A percentile compares a stretch with the other conserved stretches of the same genome.
These are phyloP conservation scores for Podospora pseudocomata DNA, from an alignment of 495 filamentous ascomycete genomes.

Conservation along the genomic window DNA sequence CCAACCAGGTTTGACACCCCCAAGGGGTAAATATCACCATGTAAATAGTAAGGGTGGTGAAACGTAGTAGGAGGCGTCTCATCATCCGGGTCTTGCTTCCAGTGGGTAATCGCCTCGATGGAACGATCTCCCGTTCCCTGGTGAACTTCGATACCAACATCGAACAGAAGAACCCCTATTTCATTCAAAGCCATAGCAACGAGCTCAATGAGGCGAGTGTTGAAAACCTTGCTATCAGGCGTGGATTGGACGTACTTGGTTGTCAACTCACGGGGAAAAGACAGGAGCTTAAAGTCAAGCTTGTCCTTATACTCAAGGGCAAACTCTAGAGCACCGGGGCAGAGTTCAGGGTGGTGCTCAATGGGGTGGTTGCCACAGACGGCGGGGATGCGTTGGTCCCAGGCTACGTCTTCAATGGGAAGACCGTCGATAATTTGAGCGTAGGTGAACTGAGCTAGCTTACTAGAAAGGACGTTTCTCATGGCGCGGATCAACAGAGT, in stretches of 20 bases:
- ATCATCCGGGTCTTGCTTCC: conserved; percentile 3
- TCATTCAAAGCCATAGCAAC: conserved; percentile 31
- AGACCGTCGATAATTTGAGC: conserved; percentile 38
- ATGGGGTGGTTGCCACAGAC: conserved; percentile 12
- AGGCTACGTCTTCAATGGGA: conserved; percentile 24
- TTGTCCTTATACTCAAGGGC: conserved; percentile 15
- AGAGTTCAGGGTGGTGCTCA: conserved; percentile 22
- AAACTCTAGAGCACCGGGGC: conserved; percentile 20
- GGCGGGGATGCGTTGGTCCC: conserved; percentile 1
- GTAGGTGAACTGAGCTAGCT: conserved; percentile 30
- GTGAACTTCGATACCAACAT: conserved; percentile 18
- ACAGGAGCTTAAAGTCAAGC: conserved; percentile 16
- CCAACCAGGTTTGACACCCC: conserved; percentile 33
- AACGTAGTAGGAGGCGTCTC: conserved; percentile 24
- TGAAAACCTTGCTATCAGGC: conserved; percentile 22
- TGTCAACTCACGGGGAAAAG: conserved; percentile 18
- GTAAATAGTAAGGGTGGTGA: conserved; percentile 23
- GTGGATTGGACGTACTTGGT: conserved; percentile 22
- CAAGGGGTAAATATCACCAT: conserved; percentile 29
- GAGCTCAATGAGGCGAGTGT: conserved; percentile 29
- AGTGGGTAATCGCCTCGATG: conserved; percentile 16
- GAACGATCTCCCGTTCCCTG: conserved; percentile 2
- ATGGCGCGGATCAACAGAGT: conserved; percentile 20
- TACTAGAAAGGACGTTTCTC: conserved; percentile 18
- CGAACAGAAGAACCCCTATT: conserved; percentile 26